Evolutionary conservation across 192 early-diverging fungal genomes (phyloP), one percentile per base, ranked within the genome.

Genomic region (Coemansia sp.): DNA sequence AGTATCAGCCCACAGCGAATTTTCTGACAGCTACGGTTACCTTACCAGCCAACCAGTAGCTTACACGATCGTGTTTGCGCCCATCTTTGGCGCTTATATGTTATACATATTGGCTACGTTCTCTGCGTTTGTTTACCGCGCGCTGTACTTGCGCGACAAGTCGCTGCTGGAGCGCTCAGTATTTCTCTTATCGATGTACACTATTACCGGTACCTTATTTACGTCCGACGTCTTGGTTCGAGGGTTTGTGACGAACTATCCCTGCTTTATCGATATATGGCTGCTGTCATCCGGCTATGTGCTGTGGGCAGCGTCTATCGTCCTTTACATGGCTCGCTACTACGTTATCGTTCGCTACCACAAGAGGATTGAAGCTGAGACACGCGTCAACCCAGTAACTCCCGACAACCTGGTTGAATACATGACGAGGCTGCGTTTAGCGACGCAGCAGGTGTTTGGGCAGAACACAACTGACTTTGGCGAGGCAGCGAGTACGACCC

Each of bases 221-320:
- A 51, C 66, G 8, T 43, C 39, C 29, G 72, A 58, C 29, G 61
- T 37, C 6, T 17, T 68, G 45, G 22, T 59, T 9, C 70, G 56
- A 19, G 66, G 70, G 11, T 59, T 71, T 27, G 7, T 54, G 8
- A 9, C 24, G 41, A 77, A 72, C 59, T 77, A 68, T 37, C 75
- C 75, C 0, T 77, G 75, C 46, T 68, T 65, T 63, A 56, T 77
- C 15, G 75, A 77, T 15, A 10, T 71, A 2, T 77, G 75, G 75
- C 35, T 77, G 14, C 9, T 43, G 25, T 61, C 47, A 7, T 11
- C 24, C 22, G 57, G 65, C 54, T 72, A 71, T 17, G 31, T 59
- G 3, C 64, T 58, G 38, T 77, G 75, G 75, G 40, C 51, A 1
- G 11, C 57, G 4, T 45, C 53, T 12, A 71, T 68, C 37, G 19